Evolutionary conservation across 2,329 filamentous ascomycete species (phyloP), one percentile per base, ranked within the genome.

Genomic region (Tolypocladium pustulatum): DNA sequence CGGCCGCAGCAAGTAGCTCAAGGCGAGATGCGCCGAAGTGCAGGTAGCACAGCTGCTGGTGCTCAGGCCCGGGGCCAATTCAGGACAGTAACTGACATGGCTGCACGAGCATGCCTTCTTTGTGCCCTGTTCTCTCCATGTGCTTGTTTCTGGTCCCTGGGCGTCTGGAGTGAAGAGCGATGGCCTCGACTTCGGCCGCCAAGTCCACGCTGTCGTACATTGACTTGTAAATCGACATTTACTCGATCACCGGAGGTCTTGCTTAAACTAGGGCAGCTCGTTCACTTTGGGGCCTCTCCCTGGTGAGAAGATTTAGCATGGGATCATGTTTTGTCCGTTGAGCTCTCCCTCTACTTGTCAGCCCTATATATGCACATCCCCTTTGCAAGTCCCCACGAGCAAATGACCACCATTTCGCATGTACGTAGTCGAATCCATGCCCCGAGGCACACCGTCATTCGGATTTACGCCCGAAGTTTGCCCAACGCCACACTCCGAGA

Each of bases 161-260:
- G 22, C n/a, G 30, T 54, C 9, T 30, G 59, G 55, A 59, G 55
- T 57, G 25, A 30, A 49, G 15, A 25, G 43, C 43, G 38, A 46
- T 25, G 22, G 25, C 20, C 17, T n/a, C 38, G 58, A 62, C 60
- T 15, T 71, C 73, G 17, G 60, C 72, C 58, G 64, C 62, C 32
- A 68, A 67, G 6, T 65, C 67, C 4, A 57, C 63, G 13, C 55
- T 66, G 53, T 65, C 67, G 13, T 59, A 62, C 27, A 65, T 67
- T 68, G 27, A 9, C 25, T 17, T 27, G 10, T 27, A 15, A 22
- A 43, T n/a, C 40, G 20, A 43, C n/a, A 2, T 10, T 4, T n/a
- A 22, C 3, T 40, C 20, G 40, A 22, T 8, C 13, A 10, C 10
- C n/a, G 9, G 5, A n/a, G 13, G 40, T 8, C 4, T 27, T 27